Evolutionary conservation across 305 asterid genomes (phyloP), one percentile per base, ranked within the genome.

Genomic region (Petunia hybrid): DNA sequence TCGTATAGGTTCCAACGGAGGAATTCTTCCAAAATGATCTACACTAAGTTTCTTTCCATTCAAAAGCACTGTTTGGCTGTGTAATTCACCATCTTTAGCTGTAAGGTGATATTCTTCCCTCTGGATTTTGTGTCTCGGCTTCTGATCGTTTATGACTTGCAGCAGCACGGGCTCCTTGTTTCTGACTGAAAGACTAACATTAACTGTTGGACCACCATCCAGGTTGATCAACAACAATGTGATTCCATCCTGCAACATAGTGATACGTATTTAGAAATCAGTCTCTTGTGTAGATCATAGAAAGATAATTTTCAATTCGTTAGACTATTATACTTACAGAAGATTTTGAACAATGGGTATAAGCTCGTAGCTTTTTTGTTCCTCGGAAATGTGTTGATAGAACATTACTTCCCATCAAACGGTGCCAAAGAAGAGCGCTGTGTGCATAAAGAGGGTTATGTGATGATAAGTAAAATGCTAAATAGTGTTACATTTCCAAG

Each of bases 361-460:
- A 93, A 60, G 93, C 90, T 38, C 99, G 97, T 43, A 93, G 86
- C 76, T 84, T 88, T 1, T 86, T 88, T 3, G 89, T 89, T 80
- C 95, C 97, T 2, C 14, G 53, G 70, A 89, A 91, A 62, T 83
- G 87, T 35, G 98, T 90, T 4, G 92, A 85, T 12, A 95, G 83
- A 83, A 92, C 97, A 9, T 63, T 82, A 80, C 84, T 87, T 76
- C 98, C 97, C 97, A 95, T 94, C 80, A 95, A 87, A 45, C 93
- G 96, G 80, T 95, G 97, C 99, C 99, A 95, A 22, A 95, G 95
- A 64, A 95, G 94, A 46, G 97, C 98, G 76, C 97, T 95, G 89
- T 87, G 14, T 13, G 53, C 81, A 60, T 60, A 70, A 70, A 46
- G 43, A 31, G 61, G 46, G 43, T 45, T 41, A 68, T n/a, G 51